These are phyloP conservation scores for Yamadazyma dendronema DNA, from an alignment of 1,139 yeast genomes.

Conservation along the genomic window DNA sequence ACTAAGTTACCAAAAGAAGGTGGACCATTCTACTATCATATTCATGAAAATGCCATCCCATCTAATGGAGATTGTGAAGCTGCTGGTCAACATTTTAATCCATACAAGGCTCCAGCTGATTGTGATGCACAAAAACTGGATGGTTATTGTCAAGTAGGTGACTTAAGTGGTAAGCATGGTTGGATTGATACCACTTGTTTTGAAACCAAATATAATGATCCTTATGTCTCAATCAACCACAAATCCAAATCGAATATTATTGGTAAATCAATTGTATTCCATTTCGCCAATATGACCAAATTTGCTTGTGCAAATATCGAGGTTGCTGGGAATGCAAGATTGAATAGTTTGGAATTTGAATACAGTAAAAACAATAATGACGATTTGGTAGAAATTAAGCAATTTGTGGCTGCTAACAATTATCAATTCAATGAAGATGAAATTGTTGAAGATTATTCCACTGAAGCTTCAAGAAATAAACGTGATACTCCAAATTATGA, in stretches of 20 bases:
- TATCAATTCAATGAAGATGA: conserved; percentile 16
- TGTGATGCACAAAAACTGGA: conserved; percentile 49
- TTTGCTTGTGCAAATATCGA: conserved; percentile 61
- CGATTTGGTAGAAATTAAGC: conserved; percentile 22
- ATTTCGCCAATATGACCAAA: conserved; percentile 45
- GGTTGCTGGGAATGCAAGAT: conserved; percentile 25
- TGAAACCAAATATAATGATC: conserved; percentile 52
- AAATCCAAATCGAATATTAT: conserved; percentile 48
- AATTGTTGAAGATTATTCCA: conserved; percentile 15
- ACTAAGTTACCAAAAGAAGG: conserved; percentile 54
- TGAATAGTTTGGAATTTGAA: conserved; percentile 26
- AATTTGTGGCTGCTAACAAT: conserved; percentile 17
- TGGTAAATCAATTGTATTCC: conserved; percentile 53
- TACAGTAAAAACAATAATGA: conserved; percentile 18
- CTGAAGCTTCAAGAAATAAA: conserved; percentile 7
- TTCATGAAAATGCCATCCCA: conserved; percentile 50
- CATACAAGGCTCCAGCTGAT: conserved; percentile 44
- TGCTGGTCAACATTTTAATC: conserved; percentile 54
- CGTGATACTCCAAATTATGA: conserved; percentile 9
- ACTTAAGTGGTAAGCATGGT: conserved; percentile 65
- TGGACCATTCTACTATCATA: conserved; percentile 61
- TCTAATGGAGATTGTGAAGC: conserved; percentile 45
- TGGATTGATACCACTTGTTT: conserved; percentile 54
- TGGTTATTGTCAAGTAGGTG: conserved; percentile 58
- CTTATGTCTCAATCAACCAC: conserved; percentile 51